Conservation (phyloP, 1,139 yeast species). For the Groenewaldozyma sp. region DNA sequence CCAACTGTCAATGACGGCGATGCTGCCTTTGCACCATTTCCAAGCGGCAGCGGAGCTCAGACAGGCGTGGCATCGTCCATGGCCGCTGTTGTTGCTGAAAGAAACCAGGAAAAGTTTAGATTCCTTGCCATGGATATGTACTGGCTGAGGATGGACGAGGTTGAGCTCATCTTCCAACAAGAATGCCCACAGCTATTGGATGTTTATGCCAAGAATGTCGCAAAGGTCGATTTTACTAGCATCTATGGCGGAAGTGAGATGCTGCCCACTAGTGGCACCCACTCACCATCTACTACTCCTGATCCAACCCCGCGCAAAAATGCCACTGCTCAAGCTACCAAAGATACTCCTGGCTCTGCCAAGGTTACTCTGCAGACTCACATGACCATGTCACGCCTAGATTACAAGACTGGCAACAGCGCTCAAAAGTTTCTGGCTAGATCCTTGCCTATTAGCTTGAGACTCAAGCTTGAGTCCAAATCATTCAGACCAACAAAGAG, state of each 20-base stretch:
- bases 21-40: too few relatives aligned
- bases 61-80: background rate
- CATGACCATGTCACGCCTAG: too few relatives aligned
- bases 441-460: background rate
- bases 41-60: too few relatives aligned
- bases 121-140: constrained; percentile 41
- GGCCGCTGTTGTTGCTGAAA: constrained; percentile 22
- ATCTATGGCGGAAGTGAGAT: background rate
- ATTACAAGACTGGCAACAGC: background rate
- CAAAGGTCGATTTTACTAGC: constrained; percentile 18
- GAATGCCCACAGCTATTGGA: constrained; percentile 17
- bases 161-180: constrained; percentile 22
- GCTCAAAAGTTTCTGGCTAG: background rate
- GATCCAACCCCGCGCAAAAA: too few relatives aligned
- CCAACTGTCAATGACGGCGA: background rate
- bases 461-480: constrained; percentile 1
- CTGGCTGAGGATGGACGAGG: constrained; percentile 41
- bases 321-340: too few relatives aligned
- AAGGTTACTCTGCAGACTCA: background rate
- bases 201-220: constrained; percentile 12
- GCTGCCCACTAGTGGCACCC: too few relatives aligned
- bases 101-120: constrained; percentile 36
- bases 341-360: background rate
- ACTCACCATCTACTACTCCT: too few relatives aligned
- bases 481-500: too few relatives aligned